Base-by-base conservation (phyloP, 192 early-diverging fungal species). In the Anaeromyces robustus region DNA sequence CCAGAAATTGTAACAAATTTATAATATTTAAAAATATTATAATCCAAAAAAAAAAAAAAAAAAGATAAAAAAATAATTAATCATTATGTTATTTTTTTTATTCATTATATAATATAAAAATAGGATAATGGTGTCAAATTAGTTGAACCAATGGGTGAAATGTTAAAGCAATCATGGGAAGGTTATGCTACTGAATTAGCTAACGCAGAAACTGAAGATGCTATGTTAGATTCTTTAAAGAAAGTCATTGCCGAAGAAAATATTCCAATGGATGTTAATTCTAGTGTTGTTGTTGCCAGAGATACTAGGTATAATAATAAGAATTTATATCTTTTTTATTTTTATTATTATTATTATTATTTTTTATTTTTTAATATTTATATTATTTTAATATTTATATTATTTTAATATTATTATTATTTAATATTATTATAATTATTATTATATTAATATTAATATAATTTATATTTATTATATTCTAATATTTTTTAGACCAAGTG, bases 101-200 rank as follows among this genome's bases (percentile, higher is more conserved):
- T n/a, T n/a, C n/a, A n/a, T n/a, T n/a, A n/a, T n/a, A n/a, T n/a
- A n/a, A n/a, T n/a, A n/a, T n/a, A n/a, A n/a, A 29, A 22, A 43
- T 83, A 94, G 86, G 98, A 99, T 89, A 99, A 99, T 84, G 98
- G 98, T 80, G 95, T 97, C 84, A 99, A 99, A 86, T 88, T 98
- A 78, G 95, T 98, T 30, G 98, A 99, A 86, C 97, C 98, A 31
- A 87, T 94, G 83, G 98, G 98, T 68, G 98, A 99, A 89, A 99
- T 99, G 98, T 90, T 99, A 30, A 92, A 94, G 82, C 94, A 95
- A 86, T 89, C 91, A 22, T 99, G 98, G 98, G 98, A 99, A 87
- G 86, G 78, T 26, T 94, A 97, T 87, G 95, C 95, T 68, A 96
- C 95, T 19, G 82, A 88, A 77, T 86, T 99, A 30, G 95, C 98